Conservation (phyloP, 805 yeast species). For the Alloascoidea hylecoeti region DNA sequence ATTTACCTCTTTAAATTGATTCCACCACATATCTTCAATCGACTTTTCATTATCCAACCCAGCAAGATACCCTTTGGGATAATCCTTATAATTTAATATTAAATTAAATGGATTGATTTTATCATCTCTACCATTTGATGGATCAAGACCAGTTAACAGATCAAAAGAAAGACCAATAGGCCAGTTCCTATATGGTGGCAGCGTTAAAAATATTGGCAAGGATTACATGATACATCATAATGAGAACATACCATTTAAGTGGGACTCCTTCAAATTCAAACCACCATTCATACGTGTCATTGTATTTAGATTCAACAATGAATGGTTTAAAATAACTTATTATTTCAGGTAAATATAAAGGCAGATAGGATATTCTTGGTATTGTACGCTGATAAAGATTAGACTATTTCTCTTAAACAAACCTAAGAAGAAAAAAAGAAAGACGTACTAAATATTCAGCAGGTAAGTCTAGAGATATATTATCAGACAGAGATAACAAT, state of each 20-base stretch:
- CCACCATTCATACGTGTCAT: conserved; percentile 33
- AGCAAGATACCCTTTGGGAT: conserved; percentile 30
- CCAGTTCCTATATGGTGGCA: conserved; percentile 22
- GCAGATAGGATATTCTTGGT: conserved; percentile 13
- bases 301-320: conserved; percentile 12
- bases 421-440: no score
- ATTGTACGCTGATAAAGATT: no score
- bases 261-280: conserved; percentile 52
- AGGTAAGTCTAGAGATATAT: no score
- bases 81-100: conserved; percentile 23
- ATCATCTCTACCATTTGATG: conserved; percentile 9
- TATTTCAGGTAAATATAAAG: conserved; percentile 10
- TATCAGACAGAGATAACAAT: no score
- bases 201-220: not conserved
- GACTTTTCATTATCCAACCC: conserved; percentile 18
- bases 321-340: conserved; percentile 10
- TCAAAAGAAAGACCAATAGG: conserved; percentile 66
- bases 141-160: conserved; percentile 25
- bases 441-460: no score
- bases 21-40: conserved; percentile 45
- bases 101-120: conserved; percentile 30
- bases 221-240: not conserved
- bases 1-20: conserved; percentile 69
- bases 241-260: conserved; percentile 38
- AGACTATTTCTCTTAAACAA: no score